Evolutionary conservation across 208 protist genomes (phyloP).

Genomic region (Acanthamoeba culbertsoni): DNA sequence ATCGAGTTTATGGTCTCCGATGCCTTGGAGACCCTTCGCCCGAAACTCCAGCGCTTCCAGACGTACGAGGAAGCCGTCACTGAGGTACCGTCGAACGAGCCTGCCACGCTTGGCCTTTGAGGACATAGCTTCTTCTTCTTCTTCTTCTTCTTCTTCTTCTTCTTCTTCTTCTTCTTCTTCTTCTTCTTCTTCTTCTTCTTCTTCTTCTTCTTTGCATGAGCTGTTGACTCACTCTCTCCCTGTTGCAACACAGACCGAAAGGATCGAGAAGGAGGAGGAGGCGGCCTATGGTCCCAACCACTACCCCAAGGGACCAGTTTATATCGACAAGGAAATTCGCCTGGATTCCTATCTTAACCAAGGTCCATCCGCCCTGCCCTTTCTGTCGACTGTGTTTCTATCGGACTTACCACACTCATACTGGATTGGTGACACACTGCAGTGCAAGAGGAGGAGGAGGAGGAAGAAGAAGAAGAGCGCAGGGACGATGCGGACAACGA

Average conservation of each 20-base stretch:
- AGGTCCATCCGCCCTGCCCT: background rate
- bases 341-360: conserved; percentile 49
- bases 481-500: background rate
- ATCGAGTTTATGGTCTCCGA: conserved; percentile 82
- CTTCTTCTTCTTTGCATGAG: too few relatives aligned
- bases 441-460: conserved; percentile 27
- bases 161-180: background rate
- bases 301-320: conserved; percentile 31
- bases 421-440: background rate
- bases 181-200: too few relatives aligned
- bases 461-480: background rate
- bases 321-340: conserved; percentile 11
- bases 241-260: conserved; percentile 21
- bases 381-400: background rate
- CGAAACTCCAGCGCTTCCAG: conserved; percentile 34
- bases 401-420: background rate
- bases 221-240: too few relatives aligned
- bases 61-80: conserved; percentile 24
- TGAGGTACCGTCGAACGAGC: background rate
- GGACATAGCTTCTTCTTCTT: too few relatives aligned
- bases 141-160: background rate
- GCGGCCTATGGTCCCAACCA: background rate
- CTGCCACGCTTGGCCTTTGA: too few relatives aligned
- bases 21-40: conserved; percentile 61
- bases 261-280: conserved; percentile 37